Evolutionary conservation across 345 rosid species (phyloP), one percentile per base, ranked within the genome.

Genomic region (Pistacia atlantica): DNA sequence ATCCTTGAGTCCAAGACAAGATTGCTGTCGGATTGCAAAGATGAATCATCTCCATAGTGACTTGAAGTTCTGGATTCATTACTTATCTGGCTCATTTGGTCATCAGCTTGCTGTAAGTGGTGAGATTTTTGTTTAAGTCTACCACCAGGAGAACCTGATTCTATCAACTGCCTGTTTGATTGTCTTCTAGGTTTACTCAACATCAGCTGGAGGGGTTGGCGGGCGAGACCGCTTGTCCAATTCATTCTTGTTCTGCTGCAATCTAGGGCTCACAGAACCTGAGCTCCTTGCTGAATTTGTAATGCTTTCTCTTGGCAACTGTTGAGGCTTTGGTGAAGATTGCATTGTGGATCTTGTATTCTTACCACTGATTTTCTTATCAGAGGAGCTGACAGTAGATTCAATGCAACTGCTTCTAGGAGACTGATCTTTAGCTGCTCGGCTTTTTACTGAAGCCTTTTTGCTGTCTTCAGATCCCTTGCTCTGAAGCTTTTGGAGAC

Each of bases 201-300:
- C 80, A 84, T 90, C 95, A 80, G 91, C 80, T 11, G 94, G 95
- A 76, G 93, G 92, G 13, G 96, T 88, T 45, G 98, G 99, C 37
- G 99, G 93, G 49, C 97, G 88, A 70, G 97, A 89, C 61, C 84
- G 91, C 83, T 83, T 90, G 79, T 93, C 95, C 56, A 81, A 69
- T 72, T 92, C 97, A 69, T 82, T 76, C 80, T 89, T 95, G 86
- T 84, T 93, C 82, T 87, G 98, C 81, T 86, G 97, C 83, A 91
- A 77, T 77, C 97, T 90, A 49, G 93, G 97, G 87, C 95, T 93
- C 59, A 88, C 84, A 63, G 94, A 89, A 55, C 93, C 92, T 13
- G 89, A 86, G 79, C 78, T 81, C 89, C 87, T 91, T 48, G 77
- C 74, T 46, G 87, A 66, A 77, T 81, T 82, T 35, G 52, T 5